Base-by-base conservation (phyloP, 2,329 filamentous ascomycete species). In the Hypoxylon sp. region DNA sequence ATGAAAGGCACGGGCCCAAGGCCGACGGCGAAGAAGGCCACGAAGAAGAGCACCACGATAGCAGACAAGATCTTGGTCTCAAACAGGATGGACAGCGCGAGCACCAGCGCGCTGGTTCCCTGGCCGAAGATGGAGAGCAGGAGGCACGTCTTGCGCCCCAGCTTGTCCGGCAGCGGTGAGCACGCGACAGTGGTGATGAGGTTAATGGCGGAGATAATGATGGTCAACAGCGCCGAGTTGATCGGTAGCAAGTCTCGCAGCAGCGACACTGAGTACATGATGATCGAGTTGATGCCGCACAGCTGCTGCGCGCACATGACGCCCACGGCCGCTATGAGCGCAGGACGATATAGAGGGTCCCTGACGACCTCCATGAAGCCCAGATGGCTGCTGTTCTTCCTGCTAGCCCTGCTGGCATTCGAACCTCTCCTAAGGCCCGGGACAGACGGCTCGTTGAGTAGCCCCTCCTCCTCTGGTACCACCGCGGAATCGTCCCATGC, bases 221-320 rank as follows among this genome's bases (percentile, higher is more conserved):
- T 94, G 56, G 94, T 97, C 54, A 99, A 84, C 1, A 96, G 80
- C 0, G 91, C 90, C 0, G 94, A 94, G 65, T 89, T 93, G 48
- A 93, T 87, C 3, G 92, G 91, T 0, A 99, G 85, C 1, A 98
- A 85, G 66, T 89, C 88, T 30, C 91, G 88, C 13, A 99, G 85
- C 1, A 99, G 87, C 0, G 92, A 93, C 5, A 98, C 95, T 1
- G 94, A 97, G 78, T 99, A 99, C 94, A 99, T 97, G 79, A 98
- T 91, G 74, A 98, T 94, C 61, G 91, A 94, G 84, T 99, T 98
- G 80, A 98, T 94, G 48, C 93, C 94, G 61, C 91, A 94, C 37
- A 97, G 84, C 76, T 99, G 95, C 76, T 98, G 95, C 0, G 92
- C 90, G 61, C 94, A 84, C 94, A 98, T 97, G 70, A 97, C 89